Conservation (phyloP, 2,329 filamentous ascomycete species). For the Botrytis porri region DNA sequence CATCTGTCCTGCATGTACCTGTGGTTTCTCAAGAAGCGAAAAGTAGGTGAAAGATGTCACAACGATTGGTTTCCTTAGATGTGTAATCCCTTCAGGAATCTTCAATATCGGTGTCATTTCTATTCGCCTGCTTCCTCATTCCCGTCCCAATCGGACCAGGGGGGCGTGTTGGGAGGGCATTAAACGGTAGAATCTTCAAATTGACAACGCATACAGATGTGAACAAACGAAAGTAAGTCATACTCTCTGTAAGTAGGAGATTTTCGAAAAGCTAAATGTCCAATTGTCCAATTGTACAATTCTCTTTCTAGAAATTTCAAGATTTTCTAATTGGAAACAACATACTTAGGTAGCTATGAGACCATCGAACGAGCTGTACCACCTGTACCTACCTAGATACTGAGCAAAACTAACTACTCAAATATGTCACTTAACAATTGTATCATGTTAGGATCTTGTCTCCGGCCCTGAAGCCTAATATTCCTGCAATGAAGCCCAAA, state of each 20-base stretch:
- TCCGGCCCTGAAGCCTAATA: slow-evolving; percentile 16
- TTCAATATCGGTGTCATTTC: slow-evolving; percentile 14
- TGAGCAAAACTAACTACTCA: not conserved
- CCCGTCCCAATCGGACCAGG: slow-evolving; percentile 10
- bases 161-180: not conserved
- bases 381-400: not conserved
- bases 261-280: not conserved
- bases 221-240: not conserved
- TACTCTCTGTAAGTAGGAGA: not conserved
- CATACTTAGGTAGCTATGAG: not conserved
- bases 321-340: not conserved
- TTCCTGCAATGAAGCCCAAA: slow-evolving; percentile 32
- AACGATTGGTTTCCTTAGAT: not conserved
- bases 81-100: not conserved
- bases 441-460: not conserved
- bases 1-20: not conserved
- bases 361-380: not conserved
- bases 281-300: not conserved
- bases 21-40: not conserved
- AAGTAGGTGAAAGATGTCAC: not conserved
- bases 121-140: slow-evolving; percentile 8
- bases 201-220: slow-evolving; percentile 21
- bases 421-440: not conserved
- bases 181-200: slow-evolving; percentile 8
- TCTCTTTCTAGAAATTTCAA: not conserved